Conservation (phyloP, 805 yeast genomes). For the Candida arabinofermentans region DNA sequence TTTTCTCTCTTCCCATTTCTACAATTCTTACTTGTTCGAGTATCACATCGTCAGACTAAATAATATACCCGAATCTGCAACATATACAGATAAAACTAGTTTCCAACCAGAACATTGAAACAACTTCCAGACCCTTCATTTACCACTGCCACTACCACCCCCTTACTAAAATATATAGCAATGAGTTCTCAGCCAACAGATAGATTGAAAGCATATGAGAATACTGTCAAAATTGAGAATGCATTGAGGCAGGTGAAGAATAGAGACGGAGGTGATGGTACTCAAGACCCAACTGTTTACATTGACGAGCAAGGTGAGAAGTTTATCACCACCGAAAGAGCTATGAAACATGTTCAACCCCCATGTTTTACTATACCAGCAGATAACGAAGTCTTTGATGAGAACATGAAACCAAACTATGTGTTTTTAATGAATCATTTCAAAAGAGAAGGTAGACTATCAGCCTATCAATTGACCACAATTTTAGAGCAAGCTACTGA, state of each 20-base stretch:
- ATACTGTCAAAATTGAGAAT: slow-evolving; percentile 57
- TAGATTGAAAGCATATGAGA: slow-evolving; percentile 30
- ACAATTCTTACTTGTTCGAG: no score
- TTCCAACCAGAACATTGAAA: no score
- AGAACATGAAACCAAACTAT: slow-evolving; percentile 64
- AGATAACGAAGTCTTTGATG: slow-evolving; percentile 63
- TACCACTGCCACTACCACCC: neutral
- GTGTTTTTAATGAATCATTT: slow-evolving; percentile 73
- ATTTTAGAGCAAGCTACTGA: slow-evolving; percentile 64
- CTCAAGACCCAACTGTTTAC: slow-evolving; percentile 34
- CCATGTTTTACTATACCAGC: slow-evolving; percentile 64
- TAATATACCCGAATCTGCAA: no score
- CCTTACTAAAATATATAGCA: no score
- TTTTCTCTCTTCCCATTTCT: no score
- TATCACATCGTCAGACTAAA: no score
- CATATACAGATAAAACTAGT: no score
- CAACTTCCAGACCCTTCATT: neutral
- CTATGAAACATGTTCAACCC: slow-evolving; percentile 52
- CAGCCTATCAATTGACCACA: slow-evolving; percentile 61
- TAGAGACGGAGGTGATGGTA: slow-evolving; percentile 27
- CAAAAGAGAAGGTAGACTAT: slow-evolving; percentile 72
- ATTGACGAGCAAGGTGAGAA: slow-evolving; percentile 56
- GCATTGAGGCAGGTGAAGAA: slow-evolving; percentile 58
- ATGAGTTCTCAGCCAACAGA: neutral
- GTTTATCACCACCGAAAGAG: slow-evolving; percentile 54